phyloP scores from a whole-genome alignment of 805 yeast genomes.

The Kazachstania viticola region DNA sequence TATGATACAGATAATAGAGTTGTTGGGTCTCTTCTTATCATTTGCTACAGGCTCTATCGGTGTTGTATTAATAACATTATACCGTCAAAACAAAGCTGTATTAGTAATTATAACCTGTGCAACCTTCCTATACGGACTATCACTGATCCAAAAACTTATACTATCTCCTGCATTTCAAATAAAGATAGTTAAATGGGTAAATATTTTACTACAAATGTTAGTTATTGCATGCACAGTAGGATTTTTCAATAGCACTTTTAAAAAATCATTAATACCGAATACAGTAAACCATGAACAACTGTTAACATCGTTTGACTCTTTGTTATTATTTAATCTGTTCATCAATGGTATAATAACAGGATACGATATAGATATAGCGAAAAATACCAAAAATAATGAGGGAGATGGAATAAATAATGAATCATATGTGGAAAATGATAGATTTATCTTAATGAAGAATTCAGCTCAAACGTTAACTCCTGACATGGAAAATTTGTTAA shows the following conservation, averaged over 20 bases:
- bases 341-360: too few relatives aligned
- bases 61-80: conserved; percentile 12
- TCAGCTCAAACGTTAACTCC: conserved; percentile 27
- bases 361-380: not conserved
- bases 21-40: conserved; percentile 8
- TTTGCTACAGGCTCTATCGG: conserved; percentile 15
- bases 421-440: conserved; percentile 5
- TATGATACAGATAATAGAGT: not conserved
- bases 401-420: conserved; percentile 1
- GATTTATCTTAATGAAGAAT: conserved; percentile 18
- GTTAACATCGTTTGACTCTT: conserved; percentile 11
- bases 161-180: not conserved
- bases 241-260: conserved; percentile 10
- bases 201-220: conserved; percentile 9
- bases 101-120: conserved; percentile 18
- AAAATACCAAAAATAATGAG: conserved; percentile 1
- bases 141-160: conserved; percentile 1
- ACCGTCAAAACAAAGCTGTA: conserved; percentile 10
- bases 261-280: conserved; percentile 1
- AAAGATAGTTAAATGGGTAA: not conserved
- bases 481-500: conserved; percentile 10
- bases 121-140: conserved; percentile 11
- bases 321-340: conserved; percentile 12
- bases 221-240: conserved; percentile 13
- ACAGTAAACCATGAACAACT: conserved; percentile 7